Evolutionary conservation across 2,329 filamentous ascomycete species (phyloP).

Genomic region (Cladophialophora exuberans): DNA sequence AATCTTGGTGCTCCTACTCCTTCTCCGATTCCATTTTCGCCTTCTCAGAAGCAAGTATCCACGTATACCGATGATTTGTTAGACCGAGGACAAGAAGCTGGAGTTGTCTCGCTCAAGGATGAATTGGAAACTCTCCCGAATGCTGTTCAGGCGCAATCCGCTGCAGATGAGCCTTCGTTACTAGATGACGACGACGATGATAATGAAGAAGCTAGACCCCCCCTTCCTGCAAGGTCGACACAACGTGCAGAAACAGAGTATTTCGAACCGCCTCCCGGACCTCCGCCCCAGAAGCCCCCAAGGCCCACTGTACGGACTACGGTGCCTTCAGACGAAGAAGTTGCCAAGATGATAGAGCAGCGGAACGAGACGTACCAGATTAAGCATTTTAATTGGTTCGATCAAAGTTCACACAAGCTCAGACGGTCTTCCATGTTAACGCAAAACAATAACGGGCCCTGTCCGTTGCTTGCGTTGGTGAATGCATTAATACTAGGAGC

Average conservation of each 20-base stretch:
- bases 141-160: neutral
- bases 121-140: conserved; percentile 25
- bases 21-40: conserved; percentile 26
- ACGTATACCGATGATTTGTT: conserved; percentile 27
- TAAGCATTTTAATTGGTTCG: conserved; percentile 86
- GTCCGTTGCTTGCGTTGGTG: conserved; percentile 87
- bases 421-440: conserved; percentile 84
- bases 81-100: conserved; percentile 26
- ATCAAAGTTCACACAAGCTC: conserved; percentile 64
- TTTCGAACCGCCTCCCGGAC: conserved; percentile 23
- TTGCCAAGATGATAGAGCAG: conserved; percentile 47
- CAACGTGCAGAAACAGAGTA: conserved; percentile 18
- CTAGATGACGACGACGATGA: conserved; percentile 30
- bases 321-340: conserved; percentile 36
- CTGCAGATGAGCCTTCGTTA: conserved; percentile 25
- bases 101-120: conserved; percentile 22
- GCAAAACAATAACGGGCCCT: conserved; percentile 93
- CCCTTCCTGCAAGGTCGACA: conserved; percentile 18
- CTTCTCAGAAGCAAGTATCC: conserved; percentile 27
- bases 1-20: conserved; percentile 16
- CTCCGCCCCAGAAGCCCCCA: conserved; percentile 26
- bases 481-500: conserved; percentile 89
- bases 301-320: conserved; percentile 22
- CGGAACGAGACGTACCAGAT: conserved; percentile 84
- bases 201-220: conserved; percentile 24